Evolutionary conservation across 495 filamentous ascomycete genomes (phyloP).

Genomic region (Penicillium coprophilum): DNA sequence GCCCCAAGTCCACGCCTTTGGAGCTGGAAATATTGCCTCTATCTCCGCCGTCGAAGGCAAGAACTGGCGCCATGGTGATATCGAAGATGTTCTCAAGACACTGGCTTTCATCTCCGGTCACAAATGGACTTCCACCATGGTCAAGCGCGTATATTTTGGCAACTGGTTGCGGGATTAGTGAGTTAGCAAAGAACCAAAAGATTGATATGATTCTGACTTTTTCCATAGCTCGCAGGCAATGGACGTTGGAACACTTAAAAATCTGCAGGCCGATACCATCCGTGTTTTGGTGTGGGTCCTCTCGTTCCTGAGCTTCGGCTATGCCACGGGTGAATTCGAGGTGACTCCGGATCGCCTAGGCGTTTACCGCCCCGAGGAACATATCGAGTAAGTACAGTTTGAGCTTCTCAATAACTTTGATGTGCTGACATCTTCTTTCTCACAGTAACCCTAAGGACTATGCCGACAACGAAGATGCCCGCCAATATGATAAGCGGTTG

Average conservation of each 20-base stretch:
- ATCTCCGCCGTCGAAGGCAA: slow-evolving; percentile 91
- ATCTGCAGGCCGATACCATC: slow-evolving; percentile 86
- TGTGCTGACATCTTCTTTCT: not conserved
- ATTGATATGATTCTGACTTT: slow-evolving; percentile 16
- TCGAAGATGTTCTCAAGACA: slow-evolving; percentile 90
- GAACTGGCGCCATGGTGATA: slow-evolving; percentile 98
- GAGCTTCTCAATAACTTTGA: not conserved
- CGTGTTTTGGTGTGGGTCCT: slow-evolving; percentile 88
- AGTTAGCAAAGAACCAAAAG: slow-evolving; percentile 10
- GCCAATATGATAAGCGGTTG: slow-evolving; percentile 79
- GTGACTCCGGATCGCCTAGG: slow-evolving; percentile 90
- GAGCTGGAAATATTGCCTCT: slow-evolving; percentile 89
- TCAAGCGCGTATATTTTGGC: slow-evolving; percentile 91
- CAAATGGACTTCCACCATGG: slow-evolving; percentile 90
- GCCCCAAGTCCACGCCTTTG: slow-evolving; percentile 68
- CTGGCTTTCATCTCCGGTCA: slow-evolving; percentile 84
- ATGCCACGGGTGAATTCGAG: slow-evolving; percentile 96
- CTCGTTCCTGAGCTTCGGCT: slow-evolving; percentile 90
- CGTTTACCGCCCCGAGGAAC: slow-evolving; percentile 91
- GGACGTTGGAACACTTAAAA: slow-evolving; percentile 88
- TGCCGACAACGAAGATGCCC: slow-evolving; percentile 83
- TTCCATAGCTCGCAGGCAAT: slow-evolving; percentile 74
- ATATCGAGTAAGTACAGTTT: slow-evolving; percentile 61
- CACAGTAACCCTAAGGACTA: slow-evolving; percentile 79
- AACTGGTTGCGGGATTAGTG: slow-evolving; percentile 53